phyloP scores from a whole-genome alignment of 2,329 filamentous ascomycete species.

The Zymoseptoria pseudotritici region DNA sequence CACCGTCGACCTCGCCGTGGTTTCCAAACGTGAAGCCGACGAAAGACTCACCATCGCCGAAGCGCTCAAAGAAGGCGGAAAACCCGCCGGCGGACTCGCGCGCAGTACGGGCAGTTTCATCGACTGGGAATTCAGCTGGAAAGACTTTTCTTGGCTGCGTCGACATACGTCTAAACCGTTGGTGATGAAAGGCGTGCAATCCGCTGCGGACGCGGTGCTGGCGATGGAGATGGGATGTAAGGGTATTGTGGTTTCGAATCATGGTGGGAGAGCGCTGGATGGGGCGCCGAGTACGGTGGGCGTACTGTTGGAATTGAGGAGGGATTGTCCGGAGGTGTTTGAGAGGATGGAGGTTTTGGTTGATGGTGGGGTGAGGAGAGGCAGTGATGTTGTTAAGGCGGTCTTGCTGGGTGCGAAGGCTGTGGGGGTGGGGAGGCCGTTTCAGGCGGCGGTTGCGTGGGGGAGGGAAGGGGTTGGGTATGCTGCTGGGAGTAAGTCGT shows the following conservation, averaged over 20 bases:
- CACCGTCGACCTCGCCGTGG: conserved; percentile 52
- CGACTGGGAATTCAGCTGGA: conserved; percentile 47
- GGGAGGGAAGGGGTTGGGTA: conserved; percentile 47
- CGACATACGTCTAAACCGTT: conserved; percentile 46
- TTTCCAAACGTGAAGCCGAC: conserved; percentile 48
- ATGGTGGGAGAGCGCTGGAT: conserved; percentile 47
- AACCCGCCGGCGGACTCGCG: conserved; percentile 49
- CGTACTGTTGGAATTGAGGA: conserved; percentile 55
- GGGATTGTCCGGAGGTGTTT: conserved; percentile 54
- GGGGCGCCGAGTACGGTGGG: conserved; percentile 47
- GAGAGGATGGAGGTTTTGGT: conserved; percentile 55
- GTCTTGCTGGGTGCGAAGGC: conserved; percentile 57
- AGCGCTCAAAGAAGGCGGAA: conserved; percentile 53
- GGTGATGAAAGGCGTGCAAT: conserved; percentile 39
- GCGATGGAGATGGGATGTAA: conserved; percentile 38
- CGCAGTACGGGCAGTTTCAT: conserved; percentile 51
- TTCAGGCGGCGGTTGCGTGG: conserved; percentile 54
- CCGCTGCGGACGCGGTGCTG: conserved; percentile 35
- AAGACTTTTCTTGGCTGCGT: conserved; percentile 40
- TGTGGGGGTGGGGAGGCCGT: conserved; percentile 54
- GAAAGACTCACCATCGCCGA: conserved; percentile 42
- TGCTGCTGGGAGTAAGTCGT: conserved; percentile 46
- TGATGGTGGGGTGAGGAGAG: conserved; percentile 57
- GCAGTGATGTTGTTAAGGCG: conserved; percentile 61
- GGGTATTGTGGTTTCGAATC: conserved; percentile 45